A percentile compares a stretch with the other conserved stretches of the same genome.
Conservation (phyloP, 2,329 filamentous ascomycete genomes). For the Calonectria honghensis region DNA sequence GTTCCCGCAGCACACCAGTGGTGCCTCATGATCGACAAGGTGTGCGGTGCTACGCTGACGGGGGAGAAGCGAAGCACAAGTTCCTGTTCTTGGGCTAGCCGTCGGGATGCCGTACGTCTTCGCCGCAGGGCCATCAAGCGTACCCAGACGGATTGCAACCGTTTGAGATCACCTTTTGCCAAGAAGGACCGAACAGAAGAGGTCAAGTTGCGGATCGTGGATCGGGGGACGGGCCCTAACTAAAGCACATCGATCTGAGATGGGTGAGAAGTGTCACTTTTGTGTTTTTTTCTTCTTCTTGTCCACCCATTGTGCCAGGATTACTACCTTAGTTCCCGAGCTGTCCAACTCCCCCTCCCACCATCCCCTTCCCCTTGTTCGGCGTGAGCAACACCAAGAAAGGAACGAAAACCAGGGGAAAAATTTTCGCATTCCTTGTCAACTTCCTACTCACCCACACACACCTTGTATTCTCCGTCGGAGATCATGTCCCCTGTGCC, state of each 20-base stretch:
- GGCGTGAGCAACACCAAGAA: neutral
- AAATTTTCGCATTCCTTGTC: neutral
- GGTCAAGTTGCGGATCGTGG: constrained; percentile 18
- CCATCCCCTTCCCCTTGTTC: neutral
- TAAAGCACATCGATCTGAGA: constrained; percentile 14
- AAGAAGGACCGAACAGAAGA: constrained; percentile 25
- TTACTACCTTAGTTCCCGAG: constrained; percentile 4
- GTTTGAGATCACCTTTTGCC: constrained; percentile 20
- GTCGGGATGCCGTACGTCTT: constrained; percentile 15
- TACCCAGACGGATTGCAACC: constrained; percentile 22
- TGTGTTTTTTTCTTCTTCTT: neutral
- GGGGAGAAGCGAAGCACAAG: constrained; percentile 20
- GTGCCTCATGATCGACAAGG: constrained; percentile 11
- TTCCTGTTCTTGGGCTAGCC: constrained; percentile 24
- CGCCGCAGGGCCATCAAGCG: constrained; percentile 15
- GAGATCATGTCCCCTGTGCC: neutral
- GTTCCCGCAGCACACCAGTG: neutral
- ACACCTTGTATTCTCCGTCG: constrained; percentile 5
- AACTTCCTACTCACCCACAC: neutral
- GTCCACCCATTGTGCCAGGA: neutral
- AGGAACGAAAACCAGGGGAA: neutral
- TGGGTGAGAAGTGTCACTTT: constrained; percentile 6
- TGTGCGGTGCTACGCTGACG: constrained; percentile 20
- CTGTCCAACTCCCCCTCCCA: neutral
- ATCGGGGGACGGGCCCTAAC: constrained; percentile 8